Conservation (phyloP, 1,139 yeast genomes). For the Lodderomyces beijingensis region DNA sequence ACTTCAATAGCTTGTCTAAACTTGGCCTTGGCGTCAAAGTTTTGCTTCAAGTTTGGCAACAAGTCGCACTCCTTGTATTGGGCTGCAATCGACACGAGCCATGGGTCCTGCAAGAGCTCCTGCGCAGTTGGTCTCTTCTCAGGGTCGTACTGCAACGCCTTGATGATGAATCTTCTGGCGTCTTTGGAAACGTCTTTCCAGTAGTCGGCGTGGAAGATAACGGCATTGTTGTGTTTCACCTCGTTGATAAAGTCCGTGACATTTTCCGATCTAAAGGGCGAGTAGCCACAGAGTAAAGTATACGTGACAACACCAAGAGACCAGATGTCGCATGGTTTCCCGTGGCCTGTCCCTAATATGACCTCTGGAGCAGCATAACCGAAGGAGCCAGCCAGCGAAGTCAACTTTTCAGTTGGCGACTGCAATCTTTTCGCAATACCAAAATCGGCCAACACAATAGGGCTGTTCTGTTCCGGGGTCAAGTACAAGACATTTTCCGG, state of each 20-base stretch:
- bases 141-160: conserved; percentile 65
- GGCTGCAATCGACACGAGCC: conserved; percentile 56
- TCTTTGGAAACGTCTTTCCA: conserved; percentile 76
- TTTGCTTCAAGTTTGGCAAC: conserved; percentile 61
- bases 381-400: conserved; percentile 81
- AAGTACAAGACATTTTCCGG: conserved; percentile 83
- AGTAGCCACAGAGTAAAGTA: conserved; percentile 85
- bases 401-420: conserved; percentile 58
- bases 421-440: conserved; percentile 81
- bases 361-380: conserved; percentile 97
- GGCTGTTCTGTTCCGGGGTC: conserved; percentile 49
- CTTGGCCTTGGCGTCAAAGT: conserved; percentile 80
- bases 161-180: conserved; percentile 69
- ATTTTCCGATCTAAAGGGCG: conserved; percentile 85
- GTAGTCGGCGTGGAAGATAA: conserved; percentile 80
- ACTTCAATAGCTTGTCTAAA: conserved; percentile 84
- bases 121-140: conserved; percentile 61
- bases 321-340: conserved; percentile 93
- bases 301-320: conserved; percentile 88
- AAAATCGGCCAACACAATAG: conserved; percentile 82
- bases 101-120: conserved; percentile 60
- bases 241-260: conserved; percentile 78
- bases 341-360: conserved; percentile 71
- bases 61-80: conserved; percentile 54
- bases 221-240: conserved; percentile 63